Percentiles rank a stretch among this genome's conserved stretches.
These are phyloP conservation scores for Xerocomus potaroensis DNA, from an alignment of 768 basidiomycete genomes.

Conservation along the genomic window DNA sequence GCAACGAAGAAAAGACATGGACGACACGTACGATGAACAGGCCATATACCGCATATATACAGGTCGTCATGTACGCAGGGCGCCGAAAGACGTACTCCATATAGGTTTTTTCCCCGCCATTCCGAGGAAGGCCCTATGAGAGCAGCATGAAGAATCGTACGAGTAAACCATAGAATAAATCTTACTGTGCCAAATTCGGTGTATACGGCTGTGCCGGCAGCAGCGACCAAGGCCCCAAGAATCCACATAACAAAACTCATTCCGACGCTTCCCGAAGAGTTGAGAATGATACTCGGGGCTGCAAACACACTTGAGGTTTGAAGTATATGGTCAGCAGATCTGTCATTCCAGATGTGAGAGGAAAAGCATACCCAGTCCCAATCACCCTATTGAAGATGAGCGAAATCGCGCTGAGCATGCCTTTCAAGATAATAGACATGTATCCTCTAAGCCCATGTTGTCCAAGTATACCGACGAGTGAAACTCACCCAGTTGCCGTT, in stretches of 20 bases:
- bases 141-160: not conserved
- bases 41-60: conserved; percentile 53
- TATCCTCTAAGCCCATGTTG: not conserved
- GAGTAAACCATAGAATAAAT: not conserved
- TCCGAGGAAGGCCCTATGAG: conserved; percentile 58
- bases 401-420: conserved; percentile 48
- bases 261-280: conserved; percentile 65
- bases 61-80: conserved; percentile 59
- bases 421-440: conserved; percentile 8
- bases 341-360: not conserved
- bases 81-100: conserved; percentile 64
- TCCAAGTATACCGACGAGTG: no score
- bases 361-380: conserved; percentile 55
- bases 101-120: conserved; percentile 75
- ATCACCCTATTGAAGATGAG: conserved; percentile 77
- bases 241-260: conserved; percentile 69
- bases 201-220: conserved; percentile 65
- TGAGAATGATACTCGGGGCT: conserved; percentile 63
- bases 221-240: conserved; percentile 59
- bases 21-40: conserved; percentile 48
- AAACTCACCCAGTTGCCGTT: conserved; percentile 47
- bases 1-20: not conserved
- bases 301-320: conserved; percentile 75
- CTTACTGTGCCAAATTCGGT: conserved; percentile 71
- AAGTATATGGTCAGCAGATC: conserved; percentile 1